A percentile compares a stretch with the other conserved stretches of the same genome.
Evolutionary conservation across 2,329 filamentous ascomycete genomes (phyloP).

Genomic region (Colletotrichum truncatum): DNA sequence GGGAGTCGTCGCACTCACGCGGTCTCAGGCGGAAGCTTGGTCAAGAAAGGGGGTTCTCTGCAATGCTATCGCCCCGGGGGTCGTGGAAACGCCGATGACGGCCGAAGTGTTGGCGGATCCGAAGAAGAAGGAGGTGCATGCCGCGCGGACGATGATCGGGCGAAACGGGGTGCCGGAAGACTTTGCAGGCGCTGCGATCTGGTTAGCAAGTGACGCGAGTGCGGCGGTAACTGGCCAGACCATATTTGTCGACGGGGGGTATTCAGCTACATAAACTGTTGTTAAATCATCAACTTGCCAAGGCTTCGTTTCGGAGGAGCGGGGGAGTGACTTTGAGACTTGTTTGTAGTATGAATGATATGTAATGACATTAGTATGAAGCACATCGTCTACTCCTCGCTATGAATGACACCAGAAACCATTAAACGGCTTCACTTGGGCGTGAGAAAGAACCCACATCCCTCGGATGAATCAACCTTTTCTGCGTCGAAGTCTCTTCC

Average conservation of each 20-base stretch:
- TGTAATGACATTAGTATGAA: too few species aligned
- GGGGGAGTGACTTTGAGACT: too few species aligned
- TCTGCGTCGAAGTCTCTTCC: too few species aligned
- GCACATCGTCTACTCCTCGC: too few species aligned
- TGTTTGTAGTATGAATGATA: too few species aligned
- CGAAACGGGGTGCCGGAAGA: conserved; percentile 41
- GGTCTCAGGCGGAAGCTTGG: conserved; percentile 46
- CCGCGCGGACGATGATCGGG: conserved; percentile 39
- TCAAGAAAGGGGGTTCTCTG: conserved; percentile 42
- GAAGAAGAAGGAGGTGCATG: conserved; percentile 35
- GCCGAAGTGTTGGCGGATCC: conserved; percentile 34
- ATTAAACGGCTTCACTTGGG: too few species aligned
- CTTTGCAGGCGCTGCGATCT: conserved; percentile 42
- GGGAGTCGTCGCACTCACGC: conserved; percentile 40
- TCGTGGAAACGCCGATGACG: conserved; percentile 41
- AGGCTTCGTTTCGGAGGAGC: too few species aligned
- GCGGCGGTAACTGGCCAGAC: conserved; percentile 43
- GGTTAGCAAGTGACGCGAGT: conserved; percentile 41
- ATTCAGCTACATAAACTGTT: conserved; percentile 37
- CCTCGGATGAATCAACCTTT: too few species aligned
- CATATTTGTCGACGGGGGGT: conserved; percentile 45
- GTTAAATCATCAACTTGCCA: too few species aligned
- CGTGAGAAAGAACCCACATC: too few species aligned
- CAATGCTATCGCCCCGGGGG: conserved; percentile 43
- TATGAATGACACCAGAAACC: too few species aligned